phyloP scores from a whole-genome alignment of 139 green algal species.

The Chlamydomonas sp. region DNA sequence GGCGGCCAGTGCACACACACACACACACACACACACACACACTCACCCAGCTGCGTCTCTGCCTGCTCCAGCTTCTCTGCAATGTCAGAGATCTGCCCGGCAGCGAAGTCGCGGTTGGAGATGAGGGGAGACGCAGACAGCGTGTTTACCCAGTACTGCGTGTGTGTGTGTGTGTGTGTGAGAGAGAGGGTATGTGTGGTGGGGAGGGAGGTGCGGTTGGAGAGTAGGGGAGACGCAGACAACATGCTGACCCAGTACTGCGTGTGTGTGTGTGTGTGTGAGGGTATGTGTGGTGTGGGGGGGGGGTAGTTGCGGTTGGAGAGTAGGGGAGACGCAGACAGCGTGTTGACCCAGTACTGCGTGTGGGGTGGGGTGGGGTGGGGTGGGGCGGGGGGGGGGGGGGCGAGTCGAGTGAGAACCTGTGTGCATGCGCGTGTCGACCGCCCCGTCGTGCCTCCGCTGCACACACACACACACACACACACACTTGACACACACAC shows the following conservation, averaged over 20 bases:
- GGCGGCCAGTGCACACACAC: constrained; percentile 46
- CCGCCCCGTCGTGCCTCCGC: too few relatives aligned
- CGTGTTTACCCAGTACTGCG: constrained; percentile 58
- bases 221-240: constrained; percentile 66
- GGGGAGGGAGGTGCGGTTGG: constrained; percentile 42
- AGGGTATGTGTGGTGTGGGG: too few relatives aligned
- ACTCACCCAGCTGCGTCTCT: constrained; percentile 43
- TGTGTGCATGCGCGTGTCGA: too few relatives aligned
- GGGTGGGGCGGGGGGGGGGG: too few relatives aligned
- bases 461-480: too few relatives aligned
- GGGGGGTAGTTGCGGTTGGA: too few relatives aligned
- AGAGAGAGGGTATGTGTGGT: background rate
- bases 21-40: background rate
- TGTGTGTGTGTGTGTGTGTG: background rate
- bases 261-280: too few relatives aligned
- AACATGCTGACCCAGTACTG: constrained; percentile 86
- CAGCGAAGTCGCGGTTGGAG: constrained; percentile 61
- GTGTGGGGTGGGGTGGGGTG: background rate
- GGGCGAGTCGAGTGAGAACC: constrained; percentile 41
- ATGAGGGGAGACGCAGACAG: constrained; percentile 76
- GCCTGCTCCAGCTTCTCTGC: constrained; percentile 88
- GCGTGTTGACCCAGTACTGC: constrained; percentile 68
- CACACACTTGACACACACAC: too few relatives aligned
- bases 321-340: constrained; percentile 75
- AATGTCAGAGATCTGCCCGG: constrained; percentile 79